A percentile compares a stretch with the other conserved stretches of the same genome.
These are phyloP conservation scores for Leptosphaerulina australis DNA, from an alignment of 2,329 filamentous ascomycete genomes.

Conservation along the genomic window DNA sequence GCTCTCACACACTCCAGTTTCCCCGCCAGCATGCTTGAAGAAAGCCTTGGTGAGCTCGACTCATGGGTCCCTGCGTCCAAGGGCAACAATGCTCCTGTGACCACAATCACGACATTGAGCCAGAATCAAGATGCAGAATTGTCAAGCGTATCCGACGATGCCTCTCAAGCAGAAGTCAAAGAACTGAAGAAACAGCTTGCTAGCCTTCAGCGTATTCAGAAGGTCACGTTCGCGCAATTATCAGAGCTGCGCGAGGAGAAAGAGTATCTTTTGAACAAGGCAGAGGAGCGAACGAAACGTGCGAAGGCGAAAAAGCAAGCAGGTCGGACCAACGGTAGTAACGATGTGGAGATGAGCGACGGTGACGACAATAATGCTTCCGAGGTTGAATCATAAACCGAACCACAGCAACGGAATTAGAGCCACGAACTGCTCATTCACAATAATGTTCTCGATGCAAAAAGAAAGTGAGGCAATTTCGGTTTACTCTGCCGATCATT, in stretches of 20 bases:
- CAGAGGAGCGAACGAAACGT: constrained; percentile 37
- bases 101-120: constrained; percentile 44
- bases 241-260: constrained; percentile 52
- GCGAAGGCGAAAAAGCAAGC: constrained; percentile 30
- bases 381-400: constrained; percentile 1
- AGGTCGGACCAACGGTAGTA: constrained; percentile 28
- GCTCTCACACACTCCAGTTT: constrained; percentile 54
- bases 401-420: constrained; percentile 3
- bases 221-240: constrained; percentile 53
- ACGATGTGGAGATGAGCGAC: constrained; percentile 43
- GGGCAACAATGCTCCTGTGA: constrained; percentile 21
- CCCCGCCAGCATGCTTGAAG: constrained; percentile 49
- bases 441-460: constrained; percentile 7
- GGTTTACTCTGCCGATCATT: constrained; percentile 7
- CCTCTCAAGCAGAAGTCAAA: constrained; percentile 39
- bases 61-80: constrained; percentile 35
- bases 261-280: constrained; percentile 42
- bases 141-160: constrained; percentile 7
- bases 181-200: constrained; percentile 50
- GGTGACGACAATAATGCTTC: constrained; percentile 14
- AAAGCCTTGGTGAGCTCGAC: constrained; percentile 44
- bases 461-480: constrained; percentile 17
- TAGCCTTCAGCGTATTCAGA: constrained; percentile 54
- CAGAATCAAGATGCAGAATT: constrained; percentile 7
- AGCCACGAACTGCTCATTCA: constrained; percentile 3